Evolutionary conservation across 2,329 filamentous ascomycete species (phyloP).

Genomic region (Plectosphaerella plurivora): DNA sequence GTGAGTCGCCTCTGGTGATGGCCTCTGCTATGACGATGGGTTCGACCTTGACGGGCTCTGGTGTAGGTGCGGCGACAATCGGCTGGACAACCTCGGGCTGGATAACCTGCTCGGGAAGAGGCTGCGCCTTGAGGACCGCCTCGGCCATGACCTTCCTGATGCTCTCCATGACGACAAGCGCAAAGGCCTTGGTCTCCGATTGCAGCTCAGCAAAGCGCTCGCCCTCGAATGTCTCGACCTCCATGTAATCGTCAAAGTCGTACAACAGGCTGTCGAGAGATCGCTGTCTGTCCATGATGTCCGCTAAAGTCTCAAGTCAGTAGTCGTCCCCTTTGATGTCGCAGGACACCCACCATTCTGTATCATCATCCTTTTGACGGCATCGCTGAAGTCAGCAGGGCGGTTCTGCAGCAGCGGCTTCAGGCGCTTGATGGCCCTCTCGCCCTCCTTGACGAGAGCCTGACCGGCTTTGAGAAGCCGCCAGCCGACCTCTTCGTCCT

Average conservation of each 20-base stretch:
- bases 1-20: too few relatives aligned
- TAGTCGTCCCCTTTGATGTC: background rate
- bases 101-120: too few relatives aligned
- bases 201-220: conserved; percentile 44
- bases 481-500: conserved; percentile 15
- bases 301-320: background rate
- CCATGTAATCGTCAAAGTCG: conserved; percentile 51
- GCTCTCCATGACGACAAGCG: conserved; percentile 27
- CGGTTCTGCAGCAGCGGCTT: conserved; percentile 31
- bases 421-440: conserved; percentile 29
- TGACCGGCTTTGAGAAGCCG: conserved; percentile 27
- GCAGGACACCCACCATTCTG: conserved; percentile 22
- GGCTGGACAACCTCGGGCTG: too few relatives aligned
- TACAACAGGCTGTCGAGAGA: conserved; percentile 33
- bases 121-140: background rate
- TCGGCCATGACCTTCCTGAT: conserved; percentile 10
- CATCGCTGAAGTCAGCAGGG: conserved; percentile 27
- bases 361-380: conserved; percentile 27
- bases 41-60: too few relatives aligned
- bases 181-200: conserved; percentile 32
- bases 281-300: conserved; percentile 7
- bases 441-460: conserved; percentile 29
- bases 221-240: conserved; percentile 42
- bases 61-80: too few relatives aligned
- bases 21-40: too few relatives aligned